Evolutionary conservation across 108 stramenopile species (phyloP), one percentile per base, ranked within the genome.

Genomic region (Skeletonema menzelii): DNA sequence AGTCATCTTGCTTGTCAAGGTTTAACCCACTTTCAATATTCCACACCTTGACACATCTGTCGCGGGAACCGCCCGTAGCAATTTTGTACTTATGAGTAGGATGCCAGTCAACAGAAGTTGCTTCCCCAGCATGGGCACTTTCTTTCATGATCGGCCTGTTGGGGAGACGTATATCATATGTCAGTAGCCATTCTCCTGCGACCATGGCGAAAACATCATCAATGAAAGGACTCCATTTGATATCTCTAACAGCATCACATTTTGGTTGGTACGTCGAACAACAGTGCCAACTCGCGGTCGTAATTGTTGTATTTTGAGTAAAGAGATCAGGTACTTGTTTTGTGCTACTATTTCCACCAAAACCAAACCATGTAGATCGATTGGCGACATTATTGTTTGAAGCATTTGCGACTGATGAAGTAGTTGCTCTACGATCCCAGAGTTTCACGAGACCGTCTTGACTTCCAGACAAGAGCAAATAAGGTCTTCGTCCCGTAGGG

Each of bases 81-180:
- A 95, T 67, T 20, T 75, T 44, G 65, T 76, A 86, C n/a, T 69
- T 77, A 44, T 75, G 70, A 13, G 80, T 86, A 11, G 94, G 94
- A 73, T 95, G 91, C 89, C 89, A 95, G 69, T 92, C 89, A n/a
- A 91, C 71, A 15, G 85, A 84, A 12, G 91, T 87, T 8, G 94
- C 91, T 30, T 95, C 94, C 11, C 94, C 89, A 11, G 88, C 81
- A 75, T 95, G 94, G 10, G 90, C 90, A 5, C 85, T 79, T 37
- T 88, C 80, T 60, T 84, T 88, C 15, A 88, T 67, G 60, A 86
- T 57, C 0, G 91, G 84, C 31, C 67, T 75, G 40, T 70, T 63
- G 10, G 76, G 35, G 7, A 95, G 46, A 32, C 85, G 82, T 59
- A 87, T 82, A 67, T 88, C 90, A 69, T 92, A 95, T 0, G 89